Conservation (phyloP, 805 yeast species). For the Ogataea henricii region DNA sequence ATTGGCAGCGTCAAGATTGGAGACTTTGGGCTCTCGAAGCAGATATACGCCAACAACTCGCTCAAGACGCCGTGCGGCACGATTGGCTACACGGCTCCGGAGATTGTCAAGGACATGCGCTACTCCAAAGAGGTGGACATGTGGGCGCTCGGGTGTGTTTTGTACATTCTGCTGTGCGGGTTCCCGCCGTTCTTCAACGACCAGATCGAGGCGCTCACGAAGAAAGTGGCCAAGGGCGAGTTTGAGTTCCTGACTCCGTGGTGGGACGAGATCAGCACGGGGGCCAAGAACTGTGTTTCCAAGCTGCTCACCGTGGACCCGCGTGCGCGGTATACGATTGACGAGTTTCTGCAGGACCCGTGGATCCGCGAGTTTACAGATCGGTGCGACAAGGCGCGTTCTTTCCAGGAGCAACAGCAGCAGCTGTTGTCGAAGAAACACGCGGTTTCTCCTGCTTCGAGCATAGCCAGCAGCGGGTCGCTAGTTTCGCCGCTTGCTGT, state of each 20-base stretch:
- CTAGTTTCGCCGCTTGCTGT: slow-evolving; percentile 1
- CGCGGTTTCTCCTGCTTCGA: slow-evolving; percentile 6
- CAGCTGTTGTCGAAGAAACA: slow-evolving; percentile 15
- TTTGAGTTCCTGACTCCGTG: slow-evolving; percentile 77
- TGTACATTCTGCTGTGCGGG: slow-evolving; percentile 92
- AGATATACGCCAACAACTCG: slow-evolving; percentile 82
- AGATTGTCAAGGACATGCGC: slow-evolving; percentile 89
- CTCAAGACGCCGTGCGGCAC: slow-evolving; percentile 96
- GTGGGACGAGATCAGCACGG: slow-evolving; percentile 81
- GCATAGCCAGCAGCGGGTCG: neutral
- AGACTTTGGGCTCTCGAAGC: slow-evolving; percentile 93
- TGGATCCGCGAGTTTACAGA: slow-evolving; percentile 54
- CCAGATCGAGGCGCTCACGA: slow-evolving; percentile 69
- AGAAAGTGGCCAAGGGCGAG: slow-evolving; percentile 78
- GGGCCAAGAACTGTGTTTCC: slow-evolving; percentile 70
- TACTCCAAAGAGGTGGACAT: slow-evolving; percentile 94
- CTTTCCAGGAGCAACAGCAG: slow-evolving; percentile 21
- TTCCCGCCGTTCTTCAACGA: slow-evolving; percentile 97
- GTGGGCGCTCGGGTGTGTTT: slow-evolving; percentile 98
- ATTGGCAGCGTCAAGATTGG: slow-evolving; percentile 89
- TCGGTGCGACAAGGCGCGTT: slow-evolving; percentile 35
- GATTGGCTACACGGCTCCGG: slow-evolving; percentile 98
- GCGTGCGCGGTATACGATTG: slow-evolving; percentile 63
- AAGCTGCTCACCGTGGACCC: slow-evolving; percentile 74
- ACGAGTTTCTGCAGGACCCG: slow-evolving; percentile 72